Evolutionary conservation across 441 rosid species (phyloP), one percentile per base, ranked within the genome.

Genomic region (Arabidopsis hybrid): DNA sequence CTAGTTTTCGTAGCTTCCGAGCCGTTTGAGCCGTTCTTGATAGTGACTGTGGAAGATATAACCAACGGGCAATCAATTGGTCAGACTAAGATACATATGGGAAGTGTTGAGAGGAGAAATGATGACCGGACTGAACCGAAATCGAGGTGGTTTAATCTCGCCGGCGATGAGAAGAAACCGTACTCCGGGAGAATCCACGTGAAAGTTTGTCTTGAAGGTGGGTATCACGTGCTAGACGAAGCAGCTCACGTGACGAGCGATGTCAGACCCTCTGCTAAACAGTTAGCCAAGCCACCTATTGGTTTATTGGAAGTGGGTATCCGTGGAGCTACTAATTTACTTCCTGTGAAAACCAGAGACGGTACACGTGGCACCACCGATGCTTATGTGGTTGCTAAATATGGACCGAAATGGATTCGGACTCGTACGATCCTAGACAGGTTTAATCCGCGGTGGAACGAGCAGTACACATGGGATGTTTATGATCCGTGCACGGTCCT

Each of bases 61-160:
- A 85, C 86, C 0, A 83, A 79, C 1, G 87, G 88, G 38, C 82
- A 69, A 21, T 5, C 84, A 0, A 79, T 88, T 59, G 93, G 91
- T 8, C 85, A 84, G 6, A 80, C 89, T 0, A 85, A 81, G 75
- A 78, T 84, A 35, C 93, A 86, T 7, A 84, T 86, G 81, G 82
- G 86, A 6, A 86, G 84, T 3, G 69, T 88, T 0, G 91, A 88
- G 59, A 75, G 87, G 74, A 66, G 93, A 59, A 80, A 80, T 12
- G 90, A 86, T 60, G 87, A 85, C 38, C 73, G 75, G 10, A 31
- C 83, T 2, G 85, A 81, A 36, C 82, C 79, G 3, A 89, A 85
- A 57, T 93, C 93, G 1, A 84, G 89, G 68, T 93, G 98, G 98
- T 93, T 92, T 65, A 88, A 88, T 74, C 75, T 88, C 39, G 82